Evolutionary conservation across 495 filamentous ascomycete genomes (phyloP).

Genomic region (Trichodelitschia bisporula): DNA sequence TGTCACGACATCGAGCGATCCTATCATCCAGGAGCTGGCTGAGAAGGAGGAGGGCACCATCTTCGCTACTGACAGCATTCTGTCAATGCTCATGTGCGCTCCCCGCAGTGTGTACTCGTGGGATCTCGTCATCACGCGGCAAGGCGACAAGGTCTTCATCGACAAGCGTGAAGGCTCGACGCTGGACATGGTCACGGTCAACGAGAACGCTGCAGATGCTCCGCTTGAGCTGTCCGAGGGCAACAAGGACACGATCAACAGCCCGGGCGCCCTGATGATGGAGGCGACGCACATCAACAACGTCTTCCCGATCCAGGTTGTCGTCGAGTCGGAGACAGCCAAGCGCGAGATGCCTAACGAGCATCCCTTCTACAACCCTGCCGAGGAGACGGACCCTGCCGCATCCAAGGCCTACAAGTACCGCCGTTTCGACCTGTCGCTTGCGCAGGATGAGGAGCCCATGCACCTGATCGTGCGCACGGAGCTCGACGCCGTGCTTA

Average conservation of each 20-base stretch:
- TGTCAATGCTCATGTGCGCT: conserved; percentile 98
- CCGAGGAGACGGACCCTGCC: conserved; percentile 75
- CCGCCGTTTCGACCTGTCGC: conserved; percentile 79
- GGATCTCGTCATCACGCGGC: conserved; percentile 80
- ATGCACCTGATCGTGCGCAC: conserved; percentile 80
- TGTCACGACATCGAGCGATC: conserved; percentile 85
- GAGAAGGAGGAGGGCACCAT: conserved; percentile 94
- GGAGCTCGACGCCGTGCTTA: conserved; percentile 87
- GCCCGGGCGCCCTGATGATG: conserved; percentile 66
- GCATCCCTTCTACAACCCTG: conserved; percentile 92
- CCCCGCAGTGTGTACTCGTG: conserved; percentile 89
- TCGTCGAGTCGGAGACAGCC: conserved; percentile 47
- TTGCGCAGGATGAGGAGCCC: conserved; percentile 76
- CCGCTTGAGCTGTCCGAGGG: conserved; percentile 75
- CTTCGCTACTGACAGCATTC: conserved; percentile 86
- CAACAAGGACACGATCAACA: conserved; percentile 88
- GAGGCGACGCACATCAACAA: conserved; percentile 99
- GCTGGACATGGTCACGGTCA: conserved; percentile 93
- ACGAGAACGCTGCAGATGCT: conserved; percentile 95
- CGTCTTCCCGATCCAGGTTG: conserved; percentile 89
- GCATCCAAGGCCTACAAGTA: conserved; percentile 97
- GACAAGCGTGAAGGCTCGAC: conserved; percentile 89
- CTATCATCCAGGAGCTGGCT: conserved; percentile 86
- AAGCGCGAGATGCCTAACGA: conserved; percentile 66
- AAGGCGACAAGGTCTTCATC: conserved; percentile 89